These are phyloP conservation scores for Flaveria bidentis DNA, from an alignment of 129 eudicot genomes.

Conservation along the genomic window DNA sequence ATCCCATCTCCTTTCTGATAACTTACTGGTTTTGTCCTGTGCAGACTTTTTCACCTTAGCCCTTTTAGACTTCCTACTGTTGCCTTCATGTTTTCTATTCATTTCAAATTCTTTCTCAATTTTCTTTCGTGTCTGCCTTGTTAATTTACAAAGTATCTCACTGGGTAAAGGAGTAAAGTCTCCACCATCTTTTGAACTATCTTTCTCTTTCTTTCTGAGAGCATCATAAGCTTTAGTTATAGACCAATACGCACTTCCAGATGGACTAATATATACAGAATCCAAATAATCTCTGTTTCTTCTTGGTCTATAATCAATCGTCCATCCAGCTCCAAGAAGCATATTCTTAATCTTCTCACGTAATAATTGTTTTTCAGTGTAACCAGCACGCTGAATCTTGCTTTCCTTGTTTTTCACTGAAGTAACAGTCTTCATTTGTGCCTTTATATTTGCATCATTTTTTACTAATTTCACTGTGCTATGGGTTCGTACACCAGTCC, in stretches of 20 bases:
- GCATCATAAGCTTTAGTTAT: slow-evolving; percentile 91
- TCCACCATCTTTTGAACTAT: slow-evolving; percentile 34
- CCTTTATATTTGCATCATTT: slow-evolving; percentile 33
- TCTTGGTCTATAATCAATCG: slow-evolving; percentile 87
- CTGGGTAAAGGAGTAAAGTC: slow-evolving; percentile 67
- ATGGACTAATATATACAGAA: slow-evolving; percentile 86
- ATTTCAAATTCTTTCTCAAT: slow-evolving; percentile 56
- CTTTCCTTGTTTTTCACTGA: slow-evolving; percentile 44
- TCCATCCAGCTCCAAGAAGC: slow-evolving; percentile 92
- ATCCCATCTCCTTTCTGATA: slow-evolving; percentile 35
- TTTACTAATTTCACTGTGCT: slow-evolving; percentile 21
- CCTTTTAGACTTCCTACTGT: slow-evolving; percentile 39
- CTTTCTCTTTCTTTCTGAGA: slow-evolving; percentile 63
- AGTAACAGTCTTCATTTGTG: slow-evolving; percentile 31
- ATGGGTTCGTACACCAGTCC: slow-evolving; percentile 2
- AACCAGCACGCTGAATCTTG: slow-evolving; percentile 69
- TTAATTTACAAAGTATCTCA: slow-evolving; percentile 65
- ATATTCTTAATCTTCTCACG: slow-evolving; percentile 80
- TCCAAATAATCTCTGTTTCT: slow-evolving; percentile 79
- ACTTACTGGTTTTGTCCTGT: slow-evolving; percentile 40
- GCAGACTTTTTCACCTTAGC: slow-evolving; percentile 38
- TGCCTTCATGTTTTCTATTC: slow-evolving; percentile 50
- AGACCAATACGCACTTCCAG: slow-evolving; percentile 92
- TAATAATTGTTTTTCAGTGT: slow-evolving; percentile 77
- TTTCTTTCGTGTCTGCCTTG: slow-evolving; percentile 82